Conservation (phyloP, 352 stramenopile genomes). For the Phytophthora pini region DNA sequence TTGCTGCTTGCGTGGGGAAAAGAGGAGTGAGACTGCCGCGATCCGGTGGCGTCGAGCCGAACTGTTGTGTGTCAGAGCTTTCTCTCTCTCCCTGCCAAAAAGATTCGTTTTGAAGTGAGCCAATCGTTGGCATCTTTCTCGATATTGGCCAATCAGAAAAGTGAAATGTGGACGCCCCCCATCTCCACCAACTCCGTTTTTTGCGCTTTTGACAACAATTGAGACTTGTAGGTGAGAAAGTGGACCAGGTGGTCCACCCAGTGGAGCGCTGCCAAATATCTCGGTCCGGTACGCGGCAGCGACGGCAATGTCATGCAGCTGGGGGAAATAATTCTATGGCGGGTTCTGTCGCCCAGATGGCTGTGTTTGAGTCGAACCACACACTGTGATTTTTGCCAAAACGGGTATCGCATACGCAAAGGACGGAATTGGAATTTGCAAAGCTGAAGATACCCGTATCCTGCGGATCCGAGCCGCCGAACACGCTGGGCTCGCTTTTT, state of each 20-base stretch:
- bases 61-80: not conserved
- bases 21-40: slow-evolving; percentile 27
- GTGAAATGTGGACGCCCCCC: slow-evolving; percentile 5
- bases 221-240: slow-evolving; percentile 14
- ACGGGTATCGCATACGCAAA: slow-evolving; percentile 21
- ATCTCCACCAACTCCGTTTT: slow-evolving; percentile 20
- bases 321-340: slow-evolving; percentile 24
- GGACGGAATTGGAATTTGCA: slow-evolving; percentile 9
- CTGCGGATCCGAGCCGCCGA: slow-evolving; percentile 1
- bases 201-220: slow-evolving; percentile 23
- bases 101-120: slow-evolving; percentile 30
- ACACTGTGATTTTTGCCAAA: slow-evolving; percentile 18
- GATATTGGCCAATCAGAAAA: slow-evolving; percentile 11
- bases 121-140: slow-evolving; percentile 22
- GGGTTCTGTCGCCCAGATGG: slow-evolving; percentile 17
- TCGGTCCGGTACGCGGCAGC: slow-evolving; percentile 8
- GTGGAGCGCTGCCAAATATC: not conserved
- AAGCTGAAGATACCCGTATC: slow-evolving; percentile 13
- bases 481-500: slow-evolving; percentile 11
- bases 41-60: slow-evolving; percentile 9
- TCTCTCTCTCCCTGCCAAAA: slow-evolving; percentile 17
- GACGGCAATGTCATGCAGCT: slow-evolving; percentile 10
- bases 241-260: not conserved
- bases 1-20: slow-evolving; percentile 12
- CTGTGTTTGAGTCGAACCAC: slow-evolving; percentile 5